Evolutionary conservation across 83 land plant species (phyloP).

Genomic region (Isoetes engelmannii): DNA sequence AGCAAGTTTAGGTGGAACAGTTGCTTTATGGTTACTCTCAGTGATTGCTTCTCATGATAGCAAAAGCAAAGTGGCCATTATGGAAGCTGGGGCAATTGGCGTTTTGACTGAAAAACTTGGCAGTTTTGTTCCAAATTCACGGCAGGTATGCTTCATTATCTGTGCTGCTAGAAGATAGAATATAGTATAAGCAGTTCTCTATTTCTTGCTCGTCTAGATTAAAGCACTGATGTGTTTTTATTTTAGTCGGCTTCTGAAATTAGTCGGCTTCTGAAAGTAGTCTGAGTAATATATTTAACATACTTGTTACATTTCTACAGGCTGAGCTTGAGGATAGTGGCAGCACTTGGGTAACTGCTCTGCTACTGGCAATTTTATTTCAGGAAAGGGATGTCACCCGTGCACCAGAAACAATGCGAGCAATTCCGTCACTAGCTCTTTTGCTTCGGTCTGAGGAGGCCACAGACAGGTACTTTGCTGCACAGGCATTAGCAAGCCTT

Average conservation of each 20-base stretch:
- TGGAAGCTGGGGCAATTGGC: conserved; percentile 93
- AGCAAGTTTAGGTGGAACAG: conserved; percentile 51
- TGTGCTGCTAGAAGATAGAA: not conserved
- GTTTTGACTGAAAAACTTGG: conserved; percentile 68
- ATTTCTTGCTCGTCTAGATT: not conserved
- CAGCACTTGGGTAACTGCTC: conserved; percentile 73
- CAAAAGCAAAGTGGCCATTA: conserved; percentile 47
- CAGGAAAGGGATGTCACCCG: conserved; percentile 87
- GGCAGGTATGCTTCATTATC: conserved; percentile 18
- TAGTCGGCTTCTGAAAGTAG: not conserved
- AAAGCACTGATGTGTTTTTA: conserved; percentile 1
- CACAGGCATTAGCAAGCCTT: conserved; percentile 80
- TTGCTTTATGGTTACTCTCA: conserved; percentile 76
- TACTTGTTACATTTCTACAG: conserved; percentile 29
- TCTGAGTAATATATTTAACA: not conserved
- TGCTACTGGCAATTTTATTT: conserved; percentile 68
- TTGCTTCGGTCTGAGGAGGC: conserved; percentile 70
- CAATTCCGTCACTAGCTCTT: conserved; percentile 61
- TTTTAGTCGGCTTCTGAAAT: not conserved
- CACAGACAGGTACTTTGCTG: conserved; percentile 81
- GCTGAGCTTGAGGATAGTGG: conserved; percentile 64
- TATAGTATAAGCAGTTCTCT: not conserved
- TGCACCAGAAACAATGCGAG: conserved; percentile 59
- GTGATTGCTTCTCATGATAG: conserved; percentile 75
- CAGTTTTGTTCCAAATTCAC: conserved; percentile 33